Conservation (phyloP, 495 filamentous ascomycete genomes). For the Margaritispora aquatica region DNA sequence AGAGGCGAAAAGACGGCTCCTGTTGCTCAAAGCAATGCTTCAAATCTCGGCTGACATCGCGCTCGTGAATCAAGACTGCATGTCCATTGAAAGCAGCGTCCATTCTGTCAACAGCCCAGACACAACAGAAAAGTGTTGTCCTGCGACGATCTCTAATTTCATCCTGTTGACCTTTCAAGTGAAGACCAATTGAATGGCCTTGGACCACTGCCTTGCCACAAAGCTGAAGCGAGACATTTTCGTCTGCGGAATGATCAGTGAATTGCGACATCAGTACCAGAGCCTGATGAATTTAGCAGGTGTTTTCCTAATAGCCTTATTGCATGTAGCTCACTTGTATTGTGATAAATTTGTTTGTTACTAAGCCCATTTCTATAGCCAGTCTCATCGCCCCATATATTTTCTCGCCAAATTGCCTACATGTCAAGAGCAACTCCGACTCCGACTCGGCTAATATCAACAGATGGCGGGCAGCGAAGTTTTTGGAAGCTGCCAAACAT, state of each 20-base stretch:
- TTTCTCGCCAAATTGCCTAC: conserved; percentile 25
- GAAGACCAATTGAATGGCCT: conserved; percentile 59
- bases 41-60: conserved; percentile 49
- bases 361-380: conserved; percentile 27
- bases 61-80: conserved; percentile 58
- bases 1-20: conserved; percentile 37
- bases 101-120: conserved; percentile 63
- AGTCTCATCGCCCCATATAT: conserved; percentile 26
- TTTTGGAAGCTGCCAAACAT: conserved; percentile 44
- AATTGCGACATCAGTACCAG: conserved; percentile 28
- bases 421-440: conserved; percentile 20
- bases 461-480: conserved; percentile 32
- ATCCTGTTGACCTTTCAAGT: conserved; percentile 36
- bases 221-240: conserved; percentile 18
- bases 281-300: conserved; percentile 11
- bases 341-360: conserved; percentile 23
- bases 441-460: conserved; percentile 29
- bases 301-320: background rate
- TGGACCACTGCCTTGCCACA: conserved; percentile 41
- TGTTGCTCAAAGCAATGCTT: conserved; percentile 49
- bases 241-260: conserved; percentile 24
- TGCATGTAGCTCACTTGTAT: conserved; percentile 4
- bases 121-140: conserved; percentile 53
- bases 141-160: conserved; percentile 20
- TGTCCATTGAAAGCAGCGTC: conserved; percentile 57